phyloP scores from a whole-genome alignment of 352 stramenopile species.

The Phytophthora cactorum region DNA sequence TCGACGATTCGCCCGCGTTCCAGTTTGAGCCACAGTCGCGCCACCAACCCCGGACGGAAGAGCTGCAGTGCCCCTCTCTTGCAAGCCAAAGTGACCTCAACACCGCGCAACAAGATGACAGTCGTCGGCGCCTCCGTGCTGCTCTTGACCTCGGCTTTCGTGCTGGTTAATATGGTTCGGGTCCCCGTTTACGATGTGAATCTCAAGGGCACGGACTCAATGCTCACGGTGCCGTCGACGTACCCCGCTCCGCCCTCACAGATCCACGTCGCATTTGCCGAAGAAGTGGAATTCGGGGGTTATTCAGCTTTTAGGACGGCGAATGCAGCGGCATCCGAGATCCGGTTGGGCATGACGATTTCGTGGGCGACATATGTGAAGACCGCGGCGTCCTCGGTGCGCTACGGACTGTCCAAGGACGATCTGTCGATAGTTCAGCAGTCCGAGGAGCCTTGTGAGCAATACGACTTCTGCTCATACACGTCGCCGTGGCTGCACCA shows the following conservation, averaged over 20 bases:
- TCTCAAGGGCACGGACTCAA: background rate
- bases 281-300: slow-evolving; percentile 31
- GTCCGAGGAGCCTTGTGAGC: slow-evolving; percentile 37
- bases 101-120: slow-evolving; percentile 26
- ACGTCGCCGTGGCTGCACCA: slow-evolving; percentile 80
- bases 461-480: slow-evolving; percentile 86
- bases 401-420: slow-evolving; percentile 45
- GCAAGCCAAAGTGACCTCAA: slow-evolving; percentile 2
- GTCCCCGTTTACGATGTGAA: slow-evolving; percentile 37
- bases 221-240: slow-evolving; percentile 6
- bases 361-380: slow-evolving; percentile 59
- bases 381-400: slow-evolving; percentile 54
- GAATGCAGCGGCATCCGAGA: background rate
- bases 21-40: slow-evolving; percentile 17
- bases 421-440: slow-evolving; percentile 39
- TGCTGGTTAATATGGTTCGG: slow-evolving; percentile 20
- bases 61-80: slow-evolving; percentile 11
- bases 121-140: slow-evolving; percentile 21
- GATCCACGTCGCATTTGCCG: slow-evolving; percentile 54
- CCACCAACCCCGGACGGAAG: slow-evolving; percentile 12
- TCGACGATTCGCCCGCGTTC: slow-evolving; percentile 22
- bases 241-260: slow-evolving; percentile 40
- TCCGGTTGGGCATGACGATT: slow-evolving; percentile 54
- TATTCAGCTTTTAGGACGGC: slow-evolving; percentile 17
- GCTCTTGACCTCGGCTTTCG: slow-evolving; percentile 26